These are phyloP conservation scores for Crithidia mellificae DNA, from an alignment of 208 protist species.

Conservation along the genomic window DNA sequence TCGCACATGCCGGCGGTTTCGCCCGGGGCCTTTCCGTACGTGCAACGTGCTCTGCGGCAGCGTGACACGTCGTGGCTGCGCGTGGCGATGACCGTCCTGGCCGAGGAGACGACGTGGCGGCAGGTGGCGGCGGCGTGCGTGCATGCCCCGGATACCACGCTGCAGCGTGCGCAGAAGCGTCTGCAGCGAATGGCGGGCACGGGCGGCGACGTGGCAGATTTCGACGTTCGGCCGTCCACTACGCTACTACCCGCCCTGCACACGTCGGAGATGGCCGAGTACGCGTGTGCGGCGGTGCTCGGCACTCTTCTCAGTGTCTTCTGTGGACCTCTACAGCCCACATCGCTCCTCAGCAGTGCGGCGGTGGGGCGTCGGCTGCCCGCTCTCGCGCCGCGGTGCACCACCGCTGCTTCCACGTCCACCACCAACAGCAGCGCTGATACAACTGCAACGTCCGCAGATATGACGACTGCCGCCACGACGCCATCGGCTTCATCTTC, in stretches of 20 bases:
- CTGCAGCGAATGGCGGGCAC: not conserved
- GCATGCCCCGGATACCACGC: slow-evolving; percentile 1
- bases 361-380: slow-evolving; percentile 30
- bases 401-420: no score
- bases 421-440: no score
- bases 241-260: slow-evolving; percentile 71
- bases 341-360: slow-evolving; percentile 21
- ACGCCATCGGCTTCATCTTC: no score
- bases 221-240: not conserved
- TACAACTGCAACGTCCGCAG: no score
- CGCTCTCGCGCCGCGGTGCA: slow-evolving; percentile 23
- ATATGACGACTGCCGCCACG: no score
- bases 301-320: slow-evolving; percentile 56
- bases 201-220: not conserved
- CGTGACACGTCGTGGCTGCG: slow-evolving; percentile 64
- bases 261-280: slow-evolving; percentile 61
- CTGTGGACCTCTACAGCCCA: slow-evolving; percentile 44
- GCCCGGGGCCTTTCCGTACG: slow-evolving; percentile 69
- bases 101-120: slow-evolving; percentile 53
- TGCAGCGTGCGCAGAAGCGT: not conserved
- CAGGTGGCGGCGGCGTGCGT: slow-evolving; percentile 50
- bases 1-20: slow-evolving; percentile 32
- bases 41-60: slow-evolving; percentile 77
- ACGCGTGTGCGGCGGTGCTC: slow-evolving; percentile 41
- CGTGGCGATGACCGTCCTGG: slow-evolving; percentile 45